Evolutionary conservation across 768 basidiomycete species (phyloP).

Genomic region (Boletus rubescentipes): DNA sequence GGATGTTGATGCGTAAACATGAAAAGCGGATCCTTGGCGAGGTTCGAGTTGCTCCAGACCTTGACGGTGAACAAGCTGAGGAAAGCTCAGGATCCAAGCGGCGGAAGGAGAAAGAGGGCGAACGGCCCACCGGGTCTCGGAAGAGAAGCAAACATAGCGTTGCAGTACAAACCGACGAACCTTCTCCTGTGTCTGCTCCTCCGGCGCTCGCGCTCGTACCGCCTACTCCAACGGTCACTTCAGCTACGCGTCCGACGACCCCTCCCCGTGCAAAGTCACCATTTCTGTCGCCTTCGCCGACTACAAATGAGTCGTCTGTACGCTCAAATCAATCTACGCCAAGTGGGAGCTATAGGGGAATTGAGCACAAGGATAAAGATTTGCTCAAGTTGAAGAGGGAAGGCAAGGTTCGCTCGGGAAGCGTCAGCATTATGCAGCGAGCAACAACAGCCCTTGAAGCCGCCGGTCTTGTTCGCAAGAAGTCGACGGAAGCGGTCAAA

Average conservation of each 20-base stretch:
- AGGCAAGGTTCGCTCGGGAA: slow-evolving; percentile 74
- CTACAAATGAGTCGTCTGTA: slow-evolving; percentile 46
- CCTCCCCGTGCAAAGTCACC: slow-evolving; percentile 56
- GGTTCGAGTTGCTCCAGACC: slow-evolving; percentile 21
- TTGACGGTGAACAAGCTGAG: slow-evolving; percentile 14
- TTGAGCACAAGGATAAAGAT: slow-evolving; percentile 49
- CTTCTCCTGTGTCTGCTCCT: slow-evolving; percentile 31
- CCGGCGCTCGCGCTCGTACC: slow-evolving; percentile 76
- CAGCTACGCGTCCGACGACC: slow-evolving; percentile 40
- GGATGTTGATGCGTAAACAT: slow-evolving; percentile 87
- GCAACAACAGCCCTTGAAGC: slow-evolving; percentile 90
- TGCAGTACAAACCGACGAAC: slow-evolving; percentile 50
- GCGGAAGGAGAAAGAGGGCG: slow-evolving; percentile 34
- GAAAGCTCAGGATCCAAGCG: slow-evolving; percentile 24
- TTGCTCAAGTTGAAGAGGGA: slow-evolving; percentile 49
- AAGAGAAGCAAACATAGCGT: slow-evolving; percentile 24
- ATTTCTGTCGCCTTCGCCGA: slow-evolving; percentile 55
- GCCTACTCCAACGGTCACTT: slow-evolving; percentile 63
- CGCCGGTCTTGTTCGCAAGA: slow-evolving; percentile 80
- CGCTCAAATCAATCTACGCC: slow-evolving; percentile 74
- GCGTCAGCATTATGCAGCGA: slow-evolving; percentile 94
- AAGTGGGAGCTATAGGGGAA: slow-evolving; percentile 52
- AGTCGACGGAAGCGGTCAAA: slow-evolving; percentile 69
- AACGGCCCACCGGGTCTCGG: slow-evolving; percentile 20
- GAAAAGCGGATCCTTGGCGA: slow-evolving; percentile 56